Conservation (phyloP, 2,329 filamentous ascomycete genomes). For the Arthrinium phaeospermum region DNA sequence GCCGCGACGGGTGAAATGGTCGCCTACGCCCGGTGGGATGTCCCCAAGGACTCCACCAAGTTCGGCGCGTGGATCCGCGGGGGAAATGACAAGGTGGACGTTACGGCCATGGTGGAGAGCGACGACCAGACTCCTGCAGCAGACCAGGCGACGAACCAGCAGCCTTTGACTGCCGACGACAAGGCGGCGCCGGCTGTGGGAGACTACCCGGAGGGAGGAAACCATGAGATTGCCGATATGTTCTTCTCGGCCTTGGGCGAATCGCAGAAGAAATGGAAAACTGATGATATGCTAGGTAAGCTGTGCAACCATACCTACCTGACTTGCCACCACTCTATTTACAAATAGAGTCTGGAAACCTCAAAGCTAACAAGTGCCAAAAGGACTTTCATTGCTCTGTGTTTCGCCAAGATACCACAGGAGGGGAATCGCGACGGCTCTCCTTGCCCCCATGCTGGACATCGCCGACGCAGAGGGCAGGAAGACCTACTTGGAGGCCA, state of each 20-base stretch:
- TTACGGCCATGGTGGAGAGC: constrained; percentile 22
- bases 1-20: constrained; percentile 33
- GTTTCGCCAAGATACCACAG: constrained; percentile 42
- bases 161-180: constrained; percentile 13
- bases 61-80: constrained; percentile 32
- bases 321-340: background rate
- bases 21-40: constrained; percentile 42
- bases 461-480: constrained; percentile 41
- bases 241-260: constrained; percentile 39
- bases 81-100: constrained; percentile 23
- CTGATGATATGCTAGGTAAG: constrained; percentile 42
- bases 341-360: background rate
- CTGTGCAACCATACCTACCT: background rate
- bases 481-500: constrained; percentile 46
- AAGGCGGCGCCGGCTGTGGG: constrained; percentile 27
- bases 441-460: constrained; percentile 43
- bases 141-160: background rate
- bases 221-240: constrained; percentile 32
- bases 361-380: background rate
- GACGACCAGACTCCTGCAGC: constrained; percentile 24
- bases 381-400: constrained; percentile 44
- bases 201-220: constrained; percentile 38
- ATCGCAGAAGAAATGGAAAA: constrained; percentile 37
- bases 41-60: constrained; percentile 34
- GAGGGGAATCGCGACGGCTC: constrained; percentile 41